A percentile compares a stretch with the other conserved stretches of the same genome.
Conservation (phyloP, 2,329 filamentous ascomycete genomes). For the Aspergillus aculeatus region DNA sequence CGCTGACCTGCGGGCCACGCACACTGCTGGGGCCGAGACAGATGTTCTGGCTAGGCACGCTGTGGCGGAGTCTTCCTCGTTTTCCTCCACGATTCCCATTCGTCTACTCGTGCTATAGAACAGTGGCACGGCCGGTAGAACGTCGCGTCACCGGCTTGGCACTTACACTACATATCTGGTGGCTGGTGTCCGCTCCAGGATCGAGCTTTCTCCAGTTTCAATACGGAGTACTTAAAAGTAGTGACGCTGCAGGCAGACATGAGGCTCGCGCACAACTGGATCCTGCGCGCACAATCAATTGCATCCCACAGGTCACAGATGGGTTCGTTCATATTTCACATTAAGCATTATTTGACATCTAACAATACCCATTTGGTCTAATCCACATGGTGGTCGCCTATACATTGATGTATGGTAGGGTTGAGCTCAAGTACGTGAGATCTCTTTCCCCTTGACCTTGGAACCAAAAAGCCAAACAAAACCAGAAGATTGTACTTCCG, state of each 20-base stretch:
- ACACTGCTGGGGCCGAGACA: background rate
- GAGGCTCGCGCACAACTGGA: background rate
- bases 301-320: background rate
- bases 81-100: background rate
- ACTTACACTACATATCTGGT: background rate
- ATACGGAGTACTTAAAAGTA: background rate
- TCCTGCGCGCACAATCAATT: background rate
- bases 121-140: background rate
- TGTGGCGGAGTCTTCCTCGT: background rate
- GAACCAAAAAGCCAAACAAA: slow-evolving; percentile 7
- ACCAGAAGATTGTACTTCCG: background rate
- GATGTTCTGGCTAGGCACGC: background rate
- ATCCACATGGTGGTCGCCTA: slow-evolving; percentile 4
- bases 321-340: slow-evolving; percentile 20
- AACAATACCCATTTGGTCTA: slow-evolving; percentile 10
- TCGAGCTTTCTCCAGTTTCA: background rate
- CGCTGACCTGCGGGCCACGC: background rate
- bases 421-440: background rate
- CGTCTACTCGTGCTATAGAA: background rate
- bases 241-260: background rate
- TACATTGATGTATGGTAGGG: slow-evolving; percentile 5
- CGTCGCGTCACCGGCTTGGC: background rate
- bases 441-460: background rate
- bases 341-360: slow-evolving; percentile 26
- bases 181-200: background rate